Percentiles rank a stretch among this genome's conserved stretches.
Evolutionary conservation across 2,329 filamentous ascomycete species (phyloP).

Genomic region (Aspergillus intermedius): DNA sequence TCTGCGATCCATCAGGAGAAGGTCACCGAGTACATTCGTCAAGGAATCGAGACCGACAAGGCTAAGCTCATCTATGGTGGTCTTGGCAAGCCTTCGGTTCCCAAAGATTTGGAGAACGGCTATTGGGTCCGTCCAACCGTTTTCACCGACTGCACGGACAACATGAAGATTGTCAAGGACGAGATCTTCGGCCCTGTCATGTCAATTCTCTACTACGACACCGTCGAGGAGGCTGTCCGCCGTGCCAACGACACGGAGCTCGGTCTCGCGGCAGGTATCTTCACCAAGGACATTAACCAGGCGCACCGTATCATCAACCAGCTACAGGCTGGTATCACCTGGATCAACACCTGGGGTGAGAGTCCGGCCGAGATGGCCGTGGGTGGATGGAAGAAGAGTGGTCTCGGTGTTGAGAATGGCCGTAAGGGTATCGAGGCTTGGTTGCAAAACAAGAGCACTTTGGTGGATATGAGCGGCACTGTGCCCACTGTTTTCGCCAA

Average conservation of each 20-base stretch:
- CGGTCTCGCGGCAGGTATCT: slow-evolving; percentile 77
- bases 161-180: slow-evolving; percentile 71
- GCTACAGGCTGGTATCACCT: slow-evolving; percentile 79
- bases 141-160: slow-evolving; percentile 78
- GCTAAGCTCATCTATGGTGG: slow-evolving; percentile 72
- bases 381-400: slow-evolving; percentile 86
- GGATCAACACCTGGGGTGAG: slow-evolving; percentile 94
- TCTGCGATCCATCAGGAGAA: slow-evolving; percentile 69
- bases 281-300: slow-evolving; percentile 65
- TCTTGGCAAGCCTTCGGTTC: slow-evolving; percentile 50
- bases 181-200: slow-evolving; percentile 90
- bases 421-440: slow-evolving; percentile 71
- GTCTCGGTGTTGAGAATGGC: slow-evolving; percentile 81
- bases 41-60: slow-evolving; percentile 66
- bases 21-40: slow-evolving; percentile 67
- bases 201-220: slow-evolving; percentile 68
- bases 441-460: slow-evolving; percentile 79
- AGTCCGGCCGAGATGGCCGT: slow-evolving; percentile 87
- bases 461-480: slow-evolving; percentile 70
- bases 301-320: slow-evolving; percentile 66
- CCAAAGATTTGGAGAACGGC: slow-evolving; percentile 51
- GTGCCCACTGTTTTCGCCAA: slow-evolving; percentile 70
- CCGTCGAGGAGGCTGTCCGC: slow-evolving; percentile 60
- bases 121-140: slow-evolving; percentile 80
- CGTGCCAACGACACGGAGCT: slow-evolving; percentile 72